Evolutionary conservation across 257 asterid species (phyloP).

Genomic region (Thymus mandschuricus): DNA sequence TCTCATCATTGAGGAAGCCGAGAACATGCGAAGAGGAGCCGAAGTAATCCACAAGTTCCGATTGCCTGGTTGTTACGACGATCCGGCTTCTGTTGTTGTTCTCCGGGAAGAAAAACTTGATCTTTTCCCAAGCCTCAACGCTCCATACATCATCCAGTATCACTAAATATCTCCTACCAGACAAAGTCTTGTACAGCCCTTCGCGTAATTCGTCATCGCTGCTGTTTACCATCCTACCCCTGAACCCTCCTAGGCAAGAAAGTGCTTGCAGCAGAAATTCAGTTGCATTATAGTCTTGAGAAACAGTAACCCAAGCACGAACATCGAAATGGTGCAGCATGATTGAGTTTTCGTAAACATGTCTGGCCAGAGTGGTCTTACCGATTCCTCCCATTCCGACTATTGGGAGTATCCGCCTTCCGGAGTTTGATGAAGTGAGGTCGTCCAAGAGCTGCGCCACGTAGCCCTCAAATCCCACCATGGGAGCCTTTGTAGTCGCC

Average conservation of each 20-base stretch:
- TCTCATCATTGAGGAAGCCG: not conserved
- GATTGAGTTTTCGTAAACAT: not conserved
- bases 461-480: not conserved
- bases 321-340: not conserved
- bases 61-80: slow-evolving; percentile 15
- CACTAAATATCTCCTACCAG: not conserved
- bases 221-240: not conserved
- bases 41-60: not conserved
- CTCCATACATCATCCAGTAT: slow-evolving; percentile 8
- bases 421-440: not conserved
- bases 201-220: not conserved
- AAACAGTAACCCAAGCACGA: not conserved
- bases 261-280: not conserved
- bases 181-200: not conserved
- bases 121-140: not conserved
- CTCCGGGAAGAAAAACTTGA: not conserved
- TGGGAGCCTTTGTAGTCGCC: not conserved
- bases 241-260: not conserved
- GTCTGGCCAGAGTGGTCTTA: not conserved
- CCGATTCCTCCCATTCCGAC: not conserved
- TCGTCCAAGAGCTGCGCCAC: not conserved
- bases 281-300: not conserved
- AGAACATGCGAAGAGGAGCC: not conserved
- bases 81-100: slow-evolving; percentile 13
- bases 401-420: not conserved